Conservation (phyloP, 331 rosid genomes). For the Rhamnella rubrinervis region DNA sequence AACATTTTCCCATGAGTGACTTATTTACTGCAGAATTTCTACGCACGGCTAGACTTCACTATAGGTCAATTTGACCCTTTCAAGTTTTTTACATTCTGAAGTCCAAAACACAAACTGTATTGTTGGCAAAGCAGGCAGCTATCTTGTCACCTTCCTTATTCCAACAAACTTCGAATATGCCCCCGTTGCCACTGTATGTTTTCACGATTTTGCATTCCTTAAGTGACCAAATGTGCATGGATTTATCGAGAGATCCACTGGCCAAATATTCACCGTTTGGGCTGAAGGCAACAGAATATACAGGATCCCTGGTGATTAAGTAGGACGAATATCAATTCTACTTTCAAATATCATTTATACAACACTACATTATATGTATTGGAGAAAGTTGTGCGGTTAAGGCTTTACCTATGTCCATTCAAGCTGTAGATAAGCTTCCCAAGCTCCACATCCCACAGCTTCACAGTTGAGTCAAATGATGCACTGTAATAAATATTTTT, state of each 20-base stretch:
- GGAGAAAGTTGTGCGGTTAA: not conserved
- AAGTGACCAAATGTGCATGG: slow-evolving; percentile 88
- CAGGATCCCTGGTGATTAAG: slow-evolving; percentile 66
- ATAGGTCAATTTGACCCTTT: slow-evolving; percentile 5
- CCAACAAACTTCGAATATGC: slow-evolving; percentile 97
- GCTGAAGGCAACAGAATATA: slow-evolving; percentile 94
- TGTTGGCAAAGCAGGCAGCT: slow-evolving; percentile 89
- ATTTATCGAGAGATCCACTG: slow-evolving; percentile 89
- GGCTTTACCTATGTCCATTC: slow-evolving; percentile 76
- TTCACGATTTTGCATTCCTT: slow-evolving; percentile 83
- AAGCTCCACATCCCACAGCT: slow-evolving; percentile 82
- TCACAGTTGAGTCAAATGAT: slow-evolving; percentile 89
- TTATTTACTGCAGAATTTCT: slow-evolving; percentile 13
- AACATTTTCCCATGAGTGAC: slow-evolving; percentile 24
- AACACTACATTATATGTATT: not conserved
- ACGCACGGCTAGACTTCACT: slow-evolving; percentile 20
- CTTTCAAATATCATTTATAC: not conserved
- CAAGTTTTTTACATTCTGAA: slow-evolving; percentile 64
- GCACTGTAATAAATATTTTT: slow-evolving; percentile 52
- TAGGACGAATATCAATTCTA: not conserved
- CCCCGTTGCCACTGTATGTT: slow-evolving; percentile 77
- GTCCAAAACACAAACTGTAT: slow-evolving; percentile 85
- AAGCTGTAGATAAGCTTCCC: slow-evolving; percentile 76
- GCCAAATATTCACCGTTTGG: slow-evolving; percentile 92
- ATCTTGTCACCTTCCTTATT: slow-evolving; percentile 91